These are phyloP conservation scores for Epichloe typhina DNA, from an alignment of 2,329 filamentous ascomycete species.

Conservation along the genomic window DNA sequence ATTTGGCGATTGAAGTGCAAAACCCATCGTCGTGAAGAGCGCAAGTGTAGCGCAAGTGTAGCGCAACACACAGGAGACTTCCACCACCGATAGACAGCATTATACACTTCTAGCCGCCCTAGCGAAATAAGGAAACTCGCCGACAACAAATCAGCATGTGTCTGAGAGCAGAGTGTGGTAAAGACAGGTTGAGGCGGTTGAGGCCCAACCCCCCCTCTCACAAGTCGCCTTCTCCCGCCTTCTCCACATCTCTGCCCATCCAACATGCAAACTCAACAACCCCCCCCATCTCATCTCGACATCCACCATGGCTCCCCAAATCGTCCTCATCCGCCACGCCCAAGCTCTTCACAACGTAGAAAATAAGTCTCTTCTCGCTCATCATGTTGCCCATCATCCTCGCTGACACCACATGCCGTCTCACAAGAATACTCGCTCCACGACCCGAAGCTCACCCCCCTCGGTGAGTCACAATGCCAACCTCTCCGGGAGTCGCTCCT, in stretches of 20 bases:
- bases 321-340: constrained; percentile 84
- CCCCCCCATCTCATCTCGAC: not conserved
- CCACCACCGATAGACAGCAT: too few relatives aligned
- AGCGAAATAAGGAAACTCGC: too few relatives aligned
- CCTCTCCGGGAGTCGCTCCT: constrained; percentile 29
- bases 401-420: constrained; percentile 4
- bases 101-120: too few relatives aligned
- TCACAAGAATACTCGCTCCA: constrained; percentile 33
- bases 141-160: too few relatives aligned
- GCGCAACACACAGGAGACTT: too few relatives aligned
- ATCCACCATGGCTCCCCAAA: constrained; percentile 33
- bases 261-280: not conserved
- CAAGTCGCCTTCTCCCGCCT: not conserved
- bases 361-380: constrained; percentile 26
- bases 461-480: constrained; percentile 36
- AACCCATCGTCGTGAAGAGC: not conserved
- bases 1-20: constrained; percentile 11
- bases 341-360: constrained; percentile 49
- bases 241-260: not conserved
- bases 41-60: not conserved
- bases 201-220: too few relatives aligned
- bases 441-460: constrained; percentile 37
- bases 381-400: not conserved
- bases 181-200: too few relatives aligned
- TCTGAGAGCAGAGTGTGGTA: too few relatives aligned